A percentile compares a stretch with the other conserved stretches of the same genome.
Evolutionary conservation across 805 yeast species (phyloP).

Genomic region (Saturnispora kantuleensis): DNA sequence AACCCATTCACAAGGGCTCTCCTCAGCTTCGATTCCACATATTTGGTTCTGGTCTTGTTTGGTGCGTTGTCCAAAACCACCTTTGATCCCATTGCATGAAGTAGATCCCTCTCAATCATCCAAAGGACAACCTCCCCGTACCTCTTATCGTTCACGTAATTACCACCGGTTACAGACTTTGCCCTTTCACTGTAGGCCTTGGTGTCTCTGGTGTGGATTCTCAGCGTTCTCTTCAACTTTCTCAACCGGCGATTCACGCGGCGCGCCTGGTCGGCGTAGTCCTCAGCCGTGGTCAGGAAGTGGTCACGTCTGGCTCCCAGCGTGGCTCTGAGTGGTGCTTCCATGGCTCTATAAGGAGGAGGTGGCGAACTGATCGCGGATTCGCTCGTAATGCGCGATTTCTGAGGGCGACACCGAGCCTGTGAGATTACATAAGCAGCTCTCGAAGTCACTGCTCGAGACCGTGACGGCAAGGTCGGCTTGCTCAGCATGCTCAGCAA

Average conservation of each 20-base stretch:
- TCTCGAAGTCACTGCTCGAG: slow-evolving; percentile 61
- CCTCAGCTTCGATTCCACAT: slow-evolving; percentile 57
- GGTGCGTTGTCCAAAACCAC: slow-evolving; percentile 43
- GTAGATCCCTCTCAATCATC: slow-evolving; percentile 68
- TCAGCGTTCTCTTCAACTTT: slow-evolving; percentile 54
- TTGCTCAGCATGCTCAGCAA: slow-evolving; percentile 51
- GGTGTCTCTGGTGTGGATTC: slow-evolving; percentile 57
- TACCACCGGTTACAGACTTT: slow-evolving; percentile 37
- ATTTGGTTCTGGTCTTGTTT: slow-evolving; percentile 36
- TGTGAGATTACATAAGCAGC: slow-evolving; percentile 58
- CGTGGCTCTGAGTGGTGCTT: slow-evolving; percentile 37
- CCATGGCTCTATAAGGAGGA: slow-evolving; percentile 23
- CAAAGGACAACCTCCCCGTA: slow-evolving; percentile 52
- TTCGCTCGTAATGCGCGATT: slow-evolving; percentile 65
- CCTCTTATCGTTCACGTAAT: slow-evolving; percentile 40
- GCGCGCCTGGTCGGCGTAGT: slow-evolving; percentile 59
- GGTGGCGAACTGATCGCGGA: slow-evolving; percentile 57
- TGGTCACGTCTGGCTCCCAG: slow-evolving; percentile 52
- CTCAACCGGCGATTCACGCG: slow-evolving; percentile 50
- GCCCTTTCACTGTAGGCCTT: slow-evolving; percentile 45
- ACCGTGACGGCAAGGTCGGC: slow-evolving; percentile 66
- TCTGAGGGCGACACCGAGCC: slow-evolving; percentile 90
- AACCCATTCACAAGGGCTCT: slow-evolving; percentile 41
- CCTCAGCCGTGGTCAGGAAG: slow-evolving; percentile 56
- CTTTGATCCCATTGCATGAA: slow-evolving; percentile 57